Evolutionary conservation across 75 land plant genomes (phyloP), one percentile per base, ranked within the genome.

Genomic region (Selaginella tamariscina): DNA sequence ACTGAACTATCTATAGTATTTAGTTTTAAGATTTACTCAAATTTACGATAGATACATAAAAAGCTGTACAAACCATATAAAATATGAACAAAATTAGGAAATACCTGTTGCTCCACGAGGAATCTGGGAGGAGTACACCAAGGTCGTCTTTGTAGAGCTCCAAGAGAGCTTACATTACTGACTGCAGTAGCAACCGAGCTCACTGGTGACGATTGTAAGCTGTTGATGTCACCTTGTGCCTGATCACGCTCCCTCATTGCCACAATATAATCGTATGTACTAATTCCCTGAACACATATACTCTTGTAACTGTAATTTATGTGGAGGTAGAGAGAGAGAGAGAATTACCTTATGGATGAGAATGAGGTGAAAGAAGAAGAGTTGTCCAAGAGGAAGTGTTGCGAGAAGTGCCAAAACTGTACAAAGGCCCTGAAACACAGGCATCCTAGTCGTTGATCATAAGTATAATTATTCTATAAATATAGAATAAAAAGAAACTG

Each of bases 81-180:
- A n/a, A n/a, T n/a, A n/a, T n/a, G n/a, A n/a, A n/a, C n/a, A n/a
- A n/a, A n/a, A n/a, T n/a, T n/a, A n/a, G n/a, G n/a, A n/a, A n/a
- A n/a, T 68, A 88, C 96, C 93, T 91, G 88, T 79, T 88, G 85
- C 54, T 91, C 97, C 24, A 88, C 75, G 64, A 91, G 84, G 32
- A 88, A 70, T 2, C 82, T 74, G 29, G 97, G 97, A n/a, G 97
- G 94, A 32, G 97, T 91, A 73, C 97, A 91, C 97, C 94, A 88
- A 32, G 89, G 81, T 56, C 81, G 82, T 9, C 81, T 79, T 31
- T 84, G 85, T 44, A 82, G 78, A 62, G 73, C 78, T 59, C 80
- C 80, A 33, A 84, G 68, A n/a, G 97, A 88, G 73, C 97, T 88
- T 26, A 86, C 81, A 68, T 86, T 82, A 78, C 97, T 91, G 26